Evolutionary conservation across 805 yeast species (phyloP).

Genomic region (Debaryomyces prosopidis): DNA sequence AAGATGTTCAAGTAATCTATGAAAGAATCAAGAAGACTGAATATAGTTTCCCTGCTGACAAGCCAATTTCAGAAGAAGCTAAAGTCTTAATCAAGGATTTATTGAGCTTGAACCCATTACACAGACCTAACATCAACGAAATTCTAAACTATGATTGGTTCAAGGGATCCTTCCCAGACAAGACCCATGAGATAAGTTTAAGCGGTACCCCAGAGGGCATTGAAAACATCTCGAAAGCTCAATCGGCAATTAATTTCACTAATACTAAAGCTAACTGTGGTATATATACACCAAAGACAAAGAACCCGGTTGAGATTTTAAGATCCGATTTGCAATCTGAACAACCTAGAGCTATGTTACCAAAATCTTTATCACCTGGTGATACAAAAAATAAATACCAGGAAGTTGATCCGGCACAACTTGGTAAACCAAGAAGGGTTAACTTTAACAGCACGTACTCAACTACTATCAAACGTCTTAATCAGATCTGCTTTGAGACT

Average conservation of each 20-base stretch:
- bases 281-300: slow-evolving; percentile 50
- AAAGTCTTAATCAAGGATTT: slow-evolving; percentile 68
- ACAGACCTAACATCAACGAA: slow-evolving; percentile 79
- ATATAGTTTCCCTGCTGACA: slow-evolving; percentile 72
- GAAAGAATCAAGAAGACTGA: slow-evolving; percentile 86
- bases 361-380: slow-evolving; percentile 90
- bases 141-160: slow-evolving; percentile 86
- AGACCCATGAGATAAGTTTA: slow-evolving; percentile 62
- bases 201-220: slow-evolving; percentile 61
- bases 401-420: slow-evolving; percentile 51
- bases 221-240: slow-evolving; percentile 53
- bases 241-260: slow-evolving; percentile 67
- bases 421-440: slow-evolving; percentile 37
- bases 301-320: slow-evolving; percentile 68
- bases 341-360: slow-evolving; percentile 68
- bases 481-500: slow-evolving; percentile 37
- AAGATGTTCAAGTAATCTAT: slow-evolving; percentile 89
- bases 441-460: slow-evolving; percentile 40
- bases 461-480: slow-evolving; percentile 38
- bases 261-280: slow-evolving; percentile 67
- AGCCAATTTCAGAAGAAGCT: slow-evolving; percentile 71
- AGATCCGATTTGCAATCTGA: slow-evolving; percentile 70
- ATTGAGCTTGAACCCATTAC: slow-evolving; percentile 72
- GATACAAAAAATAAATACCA: slow-evolving; percentile 86
- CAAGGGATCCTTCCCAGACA: slow-evolving; percentile 78